phyloP scores from a whole-genome alignment of 2,329 filamentous ascomycete species.

The Curvularia sp. region DNA sequence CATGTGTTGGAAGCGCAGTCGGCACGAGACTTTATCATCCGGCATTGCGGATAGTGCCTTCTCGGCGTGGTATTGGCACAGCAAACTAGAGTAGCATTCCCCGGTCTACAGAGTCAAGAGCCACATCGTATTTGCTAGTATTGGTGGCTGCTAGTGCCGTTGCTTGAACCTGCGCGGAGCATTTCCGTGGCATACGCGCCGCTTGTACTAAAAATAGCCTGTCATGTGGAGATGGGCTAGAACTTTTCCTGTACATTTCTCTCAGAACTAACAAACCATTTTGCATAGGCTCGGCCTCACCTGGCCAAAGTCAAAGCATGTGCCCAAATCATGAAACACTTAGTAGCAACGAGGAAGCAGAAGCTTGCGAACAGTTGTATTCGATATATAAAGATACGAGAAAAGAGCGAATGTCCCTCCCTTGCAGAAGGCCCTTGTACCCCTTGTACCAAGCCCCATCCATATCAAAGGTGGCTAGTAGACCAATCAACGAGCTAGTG shows the following conservation, averaged over 20 bases:
- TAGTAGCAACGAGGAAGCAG: constrained; percentile 16
- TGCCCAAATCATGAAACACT: constrained; percentile 2
- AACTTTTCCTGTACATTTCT: constrained; percentile 5
- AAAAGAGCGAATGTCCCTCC: constrained; percentile 14
- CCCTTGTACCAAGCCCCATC: constrained; percentile 14
- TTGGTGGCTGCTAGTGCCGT: constrained; percentile 17
- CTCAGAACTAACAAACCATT: constrained; percentile 1
- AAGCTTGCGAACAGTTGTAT: not conserved
- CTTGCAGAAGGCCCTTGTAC: constrained; percentile 1
- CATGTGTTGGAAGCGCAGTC: not conserved
- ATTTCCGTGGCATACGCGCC: constrained; percentile 12
- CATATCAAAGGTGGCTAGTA: constrained; percentile 18
- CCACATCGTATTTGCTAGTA: constrained; percentile 14
- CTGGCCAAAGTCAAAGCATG: not conserved
- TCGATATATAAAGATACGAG: constrained; percentile 6
- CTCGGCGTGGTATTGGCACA: constrained; percentile 1
- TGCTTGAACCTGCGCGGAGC: constrained; percentile 4
- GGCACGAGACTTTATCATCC: constrained; percentile 3
- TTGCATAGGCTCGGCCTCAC: not conserved
- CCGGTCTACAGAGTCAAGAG: constrained; percentile 3
- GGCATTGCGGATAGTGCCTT: not conserved
- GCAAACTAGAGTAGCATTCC: not conserved
- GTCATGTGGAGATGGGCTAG: constrained; percentile 1
- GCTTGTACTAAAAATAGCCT: constrained; percentile 25
- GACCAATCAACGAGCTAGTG: constrained; percentile 16